phyloP scores from a whole-genome alignment of 2,329 filamentous ascomycete genomes.

The Trichoderma asperellum region DNA sequence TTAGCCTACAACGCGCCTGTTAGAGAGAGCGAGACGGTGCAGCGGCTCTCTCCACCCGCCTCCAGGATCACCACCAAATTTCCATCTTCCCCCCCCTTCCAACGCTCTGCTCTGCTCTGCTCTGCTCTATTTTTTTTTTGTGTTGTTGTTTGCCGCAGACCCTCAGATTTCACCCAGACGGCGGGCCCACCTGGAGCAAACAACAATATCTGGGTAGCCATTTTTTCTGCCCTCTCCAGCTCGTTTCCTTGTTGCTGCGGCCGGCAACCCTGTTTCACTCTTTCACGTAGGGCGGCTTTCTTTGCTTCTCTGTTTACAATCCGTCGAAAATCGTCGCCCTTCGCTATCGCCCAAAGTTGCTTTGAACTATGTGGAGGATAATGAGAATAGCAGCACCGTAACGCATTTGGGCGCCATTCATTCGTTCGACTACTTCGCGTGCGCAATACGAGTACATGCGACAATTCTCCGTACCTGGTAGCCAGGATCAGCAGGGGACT shows the following conservation, averaged over 20 bases:
- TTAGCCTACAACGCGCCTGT: conserved; percentile 12
- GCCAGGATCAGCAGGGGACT: background rate
- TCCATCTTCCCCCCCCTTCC: conserved; percentile 18
- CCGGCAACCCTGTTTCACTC: background rate
- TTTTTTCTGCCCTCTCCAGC: background rate
- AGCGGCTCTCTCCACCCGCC: background rate
- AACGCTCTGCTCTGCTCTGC: background rate
- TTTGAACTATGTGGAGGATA: conserved; percentile 20
- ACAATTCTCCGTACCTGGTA: background rate
- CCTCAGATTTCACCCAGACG: conserved; percentile 21
- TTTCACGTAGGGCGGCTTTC: background rate
- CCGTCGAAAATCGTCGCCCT: background rate
- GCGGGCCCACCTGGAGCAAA: conserved; percentile 26
- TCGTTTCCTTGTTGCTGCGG: background rate
- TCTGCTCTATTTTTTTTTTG: background rate
- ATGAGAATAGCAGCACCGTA: background rate
- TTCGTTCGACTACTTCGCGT: conserved; percentile 19
- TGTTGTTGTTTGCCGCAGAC: conserved; percentile 6
- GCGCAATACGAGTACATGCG: background rate
- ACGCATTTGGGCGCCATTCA: conserved; percentile 20
- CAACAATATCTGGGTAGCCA: background rate
- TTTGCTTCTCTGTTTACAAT: background rate
- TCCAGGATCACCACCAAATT: conserved; percentile 18
- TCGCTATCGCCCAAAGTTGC: conserved; percentile 2
- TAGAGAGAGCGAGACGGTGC: background rate